Evolutionary conservation across 140 eudicot genomes (phyloP).

Genomic region (Bidens hawaiensis): DNA sequence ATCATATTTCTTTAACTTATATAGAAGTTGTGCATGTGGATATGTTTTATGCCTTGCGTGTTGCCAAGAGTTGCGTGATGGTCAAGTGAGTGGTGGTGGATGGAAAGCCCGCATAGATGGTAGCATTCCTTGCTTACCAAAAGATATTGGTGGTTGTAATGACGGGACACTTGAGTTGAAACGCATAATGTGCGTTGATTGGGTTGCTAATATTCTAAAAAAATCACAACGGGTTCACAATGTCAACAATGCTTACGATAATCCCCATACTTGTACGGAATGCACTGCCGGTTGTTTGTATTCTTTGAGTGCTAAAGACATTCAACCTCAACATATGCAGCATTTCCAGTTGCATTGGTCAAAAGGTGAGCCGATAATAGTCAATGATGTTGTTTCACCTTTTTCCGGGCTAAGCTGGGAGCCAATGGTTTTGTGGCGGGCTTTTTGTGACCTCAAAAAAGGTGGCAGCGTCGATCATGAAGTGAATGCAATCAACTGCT

Average conservation of each 20-base stretch:
- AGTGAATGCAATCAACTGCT: conserved; percentile 47
- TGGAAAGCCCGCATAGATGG: too few relatives aligned
- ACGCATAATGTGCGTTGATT: too few relatives aligned
- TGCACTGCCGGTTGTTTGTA: conserved; percentile 21
- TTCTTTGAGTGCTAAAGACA: not conserved
- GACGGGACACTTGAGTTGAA: too few relatives aligned
- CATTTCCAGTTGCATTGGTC: not conserved
- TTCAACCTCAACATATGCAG: not conserved
- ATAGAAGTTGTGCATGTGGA: conserved; percentile 25
- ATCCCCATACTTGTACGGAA: not conserved
- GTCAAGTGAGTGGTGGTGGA: not conserved
- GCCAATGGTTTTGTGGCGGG: conserved; percentile 68
- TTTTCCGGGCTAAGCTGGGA: conserved; percentile 61
- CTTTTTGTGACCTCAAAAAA: conserved; percentile 27
- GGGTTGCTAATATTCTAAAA: not conserved
- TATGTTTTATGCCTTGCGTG: conserved; percentile 21
- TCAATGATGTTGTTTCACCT: conserved; percentile 30
- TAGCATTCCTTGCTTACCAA: too few relatives aligned
- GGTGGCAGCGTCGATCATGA: not conserved
- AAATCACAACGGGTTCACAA: conserved; percentile 1
- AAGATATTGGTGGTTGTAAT: too few relatives aligned
- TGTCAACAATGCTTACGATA: not conserved
- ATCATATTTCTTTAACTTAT: conserved; percentile 10
- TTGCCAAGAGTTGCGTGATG: conserved; percentile 5
- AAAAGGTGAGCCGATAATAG: conserved; percentile 44